A percentile compares a stretch with the other conserved stretches of the same genome.
Conservation (phyloP, 1,139 yeast genomes). For the Kodamaea plutei region DNA sequence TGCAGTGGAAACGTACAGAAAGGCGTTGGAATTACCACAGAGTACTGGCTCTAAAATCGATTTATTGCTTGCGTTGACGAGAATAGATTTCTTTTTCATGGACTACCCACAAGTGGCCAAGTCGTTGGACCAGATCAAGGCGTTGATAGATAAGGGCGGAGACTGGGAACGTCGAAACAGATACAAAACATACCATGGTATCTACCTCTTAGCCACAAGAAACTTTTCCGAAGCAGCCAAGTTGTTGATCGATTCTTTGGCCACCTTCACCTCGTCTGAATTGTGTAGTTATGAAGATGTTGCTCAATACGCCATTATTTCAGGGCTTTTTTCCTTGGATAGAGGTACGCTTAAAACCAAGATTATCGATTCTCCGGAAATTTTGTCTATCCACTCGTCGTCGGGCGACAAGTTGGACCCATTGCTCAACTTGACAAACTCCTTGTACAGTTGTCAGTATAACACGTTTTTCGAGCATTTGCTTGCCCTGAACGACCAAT, state of each 20-base stretch:
- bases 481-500: constrained; percentile 72
- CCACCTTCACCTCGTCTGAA: constrained; percentile 96
- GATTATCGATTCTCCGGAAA: constrained; percentile 91
- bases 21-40: constrained; percentile 76
- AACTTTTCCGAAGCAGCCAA: constrained; percentile 81
- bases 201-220: constrained; percentile 79
- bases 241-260: constrained; percentile 81
- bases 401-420: constrained; percentile 68
- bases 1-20: constrained; percentile 68
- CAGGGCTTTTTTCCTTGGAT: constrained; percentile 78
- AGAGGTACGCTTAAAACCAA: constrained; percentile 82
- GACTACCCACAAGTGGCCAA: constrained; percentile 70
- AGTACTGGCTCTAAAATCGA: constrained; percentile 91
- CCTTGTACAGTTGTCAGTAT: constrained; percentile 88
- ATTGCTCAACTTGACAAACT: constrained; percentile 75
- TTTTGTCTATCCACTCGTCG: constrained; percentile 73
- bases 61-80: constrained; percentile 69
- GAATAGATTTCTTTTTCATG: constrained; percentile 83
- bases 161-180: constrained; percentile 99
- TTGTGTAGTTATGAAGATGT: constrained; percentile 85
- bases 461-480: constrained; percentile 73
- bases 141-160: constrained; percentile 89
- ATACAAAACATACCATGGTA: constrained; percentile 86
- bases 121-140: constrained; percentile 69
- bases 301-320: constrained; percentile 81